phyloP scores from a whole-genome alignment of 73 alveolate genomes.

The Paraurostyla sp. region DNA sequence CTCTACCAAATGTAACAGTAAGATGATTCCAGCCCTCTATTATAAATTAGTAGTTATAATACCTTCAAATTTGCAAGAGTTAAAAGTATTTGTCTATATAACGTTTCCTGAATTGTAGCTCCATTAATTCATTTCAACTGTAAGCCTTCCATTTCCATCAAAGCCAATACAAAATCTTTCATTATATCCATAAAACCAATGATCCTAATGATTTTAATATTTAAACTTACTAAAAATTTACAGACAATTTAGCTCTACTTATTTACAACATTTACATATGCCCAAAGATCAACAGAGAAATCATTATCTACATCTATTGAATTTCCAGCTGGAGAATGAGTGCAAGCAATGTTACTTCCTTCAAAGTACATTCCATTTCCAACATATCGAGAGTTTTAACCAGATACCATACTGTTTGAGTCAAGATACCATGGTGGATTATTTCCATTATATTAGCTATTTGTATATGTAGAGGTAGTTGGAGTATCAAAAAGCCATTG shows the following conservation, averaged over 20 bases:
- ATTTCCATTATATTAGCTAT: neutral
- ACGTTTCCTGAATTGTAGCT: neutral
- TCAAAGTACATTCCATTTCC: slow-evolving; percentile 34
- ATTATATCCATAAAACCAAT: neutral
- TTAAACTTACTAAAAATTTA: neutral
- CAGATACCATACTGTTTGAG: neutral
- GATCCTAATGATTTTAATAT: neutral
- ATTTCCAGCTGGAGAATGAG: slow-evolving; percentile 13
- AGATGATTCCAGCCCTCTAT: slow-evolving; percentile 28
- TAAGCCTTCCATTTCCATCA: neutral
- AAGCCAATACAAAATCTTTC: neutral
- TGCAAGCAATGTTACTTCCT: neutral
- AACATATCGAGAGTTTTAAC: neutral
- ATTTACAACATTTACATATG: neutral
- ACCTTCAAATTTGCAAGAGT: neutral
- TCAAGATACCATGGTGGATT: neutral
- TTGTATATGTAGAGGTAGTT: neutral
- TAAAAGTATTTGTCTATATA: neutral
- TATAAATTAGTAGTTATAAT: neutral
- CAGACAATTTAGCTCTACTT: neutral
- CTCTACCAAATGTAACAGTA: neutral
- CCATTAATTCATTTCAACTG: neutral
- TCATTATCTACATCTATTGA: neutral
- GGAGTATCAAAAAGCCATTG: slow-evolving; percentile 24
- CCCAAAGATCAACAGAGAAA: slow-evolving; percentile 29